Conservation (phyloP, 2,329 filamentous ascomycete genomes). For the Aspergillus sp. region DNA sequence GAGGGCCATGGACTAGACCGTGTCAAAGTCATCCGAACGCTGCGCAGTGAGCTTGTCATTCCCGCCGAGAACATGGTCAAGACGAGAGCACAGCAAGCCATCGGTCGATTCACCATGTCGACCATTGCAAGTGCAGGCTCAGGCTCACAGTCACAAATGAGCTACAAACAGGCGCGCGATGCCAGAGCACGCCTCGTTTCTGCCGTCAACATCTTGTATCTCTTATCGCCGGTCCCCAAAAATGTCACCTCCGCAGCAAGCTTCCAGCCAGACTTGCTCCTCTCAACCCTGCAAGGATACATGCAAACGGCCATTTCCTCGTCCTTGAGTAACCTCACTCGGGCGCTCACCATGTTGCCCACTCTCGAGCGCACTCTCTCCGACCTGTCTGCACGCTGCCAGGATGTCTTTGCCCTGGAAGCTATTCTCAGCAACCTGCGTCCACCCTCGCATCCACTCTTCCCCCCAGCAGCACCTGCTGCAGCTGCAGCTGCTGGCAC, state of each 20-base stretch:
- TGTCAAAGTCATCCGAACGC: slow-evolving; percentile 69
- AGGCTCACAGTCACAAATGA: slow-evolving; percentile 41
- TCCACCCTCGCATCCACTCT: slow-evolving; percentile 68
- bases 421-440: slow-evolving; percentile 70
- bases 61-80: slow-evolving; percentile 75
- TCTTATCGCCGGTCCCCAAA: slow-evolving; percentile 70
- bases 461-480: slow-evolving; percentile 37
- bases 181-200: slow-evolving; percentile 72
- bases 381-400: slow-evolving; percentile 81
- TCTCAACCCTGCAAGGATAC: slow-evolving; percentile 77
- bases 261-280: slow-evolving; percentile 69
- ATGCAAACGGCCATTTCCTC: slow-evolving; percentile 78
- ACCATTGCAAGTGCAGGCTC: slow-evolving; percentile 44
- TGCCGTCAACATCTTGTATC: slow-evolving; percentile 74
- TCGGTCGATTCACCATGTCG: slow-evolving; percentile 81
- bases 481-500: neutral
- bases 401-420: slow-evolving; percentile 88
- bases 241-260: slow-evolving; percentile 48
- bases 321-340: slow-evolving; percentile 71
- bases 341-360: slow-evolving; percentile 77
- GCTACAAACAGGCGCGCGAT: slow-evolving; percentile 69
- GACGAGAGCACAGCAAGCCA: slow-evolving; percentile 72
- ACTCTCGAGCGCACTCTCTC: slow-evolving; percentile 77
- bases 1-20: slow-evolving; percentile 76
- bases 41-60: slow-evolving; percentile 68